These are phyloP conservation scores for Microthlaspi erraticum DNA, from an alignment of 345 rosid species.

Conservation along the genomic window DNA sequence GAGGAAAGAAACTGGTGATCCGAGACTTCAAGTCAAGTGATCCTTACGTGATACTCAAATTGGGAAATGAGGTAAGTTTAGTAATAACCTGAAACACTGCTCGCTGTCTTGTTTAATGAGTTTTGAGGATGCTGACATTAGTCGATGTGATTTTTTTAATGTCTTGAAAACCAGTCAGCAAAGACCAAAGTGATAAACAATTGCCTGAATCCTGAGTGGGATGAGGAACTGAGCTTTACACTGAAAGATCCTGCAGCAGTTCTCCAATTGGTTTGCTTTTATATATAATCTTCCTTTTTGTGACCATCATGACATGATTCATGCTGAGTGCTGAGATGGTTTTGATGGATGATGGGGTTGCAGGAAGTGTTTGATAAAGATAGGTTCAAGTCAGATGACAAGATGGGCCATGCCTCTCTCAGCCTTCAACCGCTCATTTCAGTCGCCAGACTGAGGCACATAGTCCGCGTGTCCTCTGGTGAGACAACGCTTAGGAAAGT, in stretches of 20 bases:
- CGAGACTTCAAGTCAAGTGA: constrained; percentile 97
- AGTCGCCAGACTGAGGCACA: constrained; percentile 78
- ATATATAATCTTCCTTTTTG: constrained; percentile 18
- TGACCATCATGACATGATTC: constrained; percentile 17
- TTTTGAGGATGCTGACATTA: constrained; percentile 9
- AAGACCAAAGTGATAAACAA: constrained; percentile 93
- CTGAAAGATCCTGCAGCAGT: constrained; percentile 71
- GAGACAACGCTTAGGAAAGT: constrained; percentile 80
- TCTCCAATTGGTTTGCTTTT: constrained; percentile 59
- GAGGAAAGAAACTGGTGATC: constrained; percentile 77
- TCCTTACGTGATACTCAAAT: constrained; percentile 91
- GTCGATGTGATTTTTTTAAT: constrained; percentile 25
- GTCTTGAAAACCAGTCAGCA: constrained; percentile 57
- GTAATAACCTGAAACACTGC: not conserved
- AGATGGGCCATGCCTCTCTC: constrained; percentile 91
- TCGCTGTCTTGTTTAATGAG: not conserved
- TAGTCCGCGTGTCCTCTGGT: constrained; percentile 67
- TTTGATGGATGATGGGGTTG: constrained; percentile 10
- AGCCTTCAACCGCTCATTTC: constrained; percentile 89
- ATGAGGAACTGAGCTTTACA: constrained; percentile 82
- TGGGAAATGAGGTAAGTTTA: constrained; percentile 69
- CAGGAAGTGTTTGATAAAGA: constrained; percentile 99
- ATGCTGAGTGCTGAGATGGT: constrained; percentile 5
- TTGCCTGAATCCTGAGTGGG: constrained; percentile 96
- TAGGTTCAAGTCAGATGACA: constrained; percentile 95